These are phyloP conservation scores for Ceratocystis huliohia DNA, from an alignment of 2,329 filamentous ascomycete genomes.

Conservation along the genomic window DNA sequence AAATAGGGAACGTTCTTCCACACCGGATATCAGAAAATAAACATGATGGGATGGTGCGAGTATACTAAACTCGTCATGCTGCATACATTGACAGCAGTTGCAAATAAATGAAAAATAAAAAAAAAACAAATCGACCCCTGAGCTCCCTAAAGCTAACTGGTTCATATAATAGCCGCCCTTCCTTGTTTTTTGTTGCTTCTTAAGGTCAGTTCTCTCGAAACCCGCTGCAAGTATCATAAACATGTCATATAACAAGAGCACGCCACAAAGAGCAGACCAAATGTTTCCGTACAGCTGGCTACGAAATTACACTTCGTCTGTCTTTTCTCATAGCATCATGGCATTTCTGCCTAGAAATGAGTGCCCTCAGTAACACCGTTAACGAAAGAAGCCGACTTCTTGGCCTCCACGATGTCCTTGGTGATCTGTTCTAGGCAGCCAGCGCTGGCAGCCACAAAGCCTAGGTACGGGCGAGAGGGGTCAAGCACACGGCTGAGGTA, in stretches of 20 bases:
- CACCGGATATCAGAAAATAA: neutral
- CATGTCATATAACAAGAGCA: neutral
- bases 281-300: neutral
- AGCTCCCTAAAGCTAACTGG: neutral
- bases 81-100: neutral
- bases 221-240: neutral
- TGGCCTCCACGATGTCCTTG: slow-evolving; percentile 24
- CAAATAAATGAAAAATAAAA: neutral
- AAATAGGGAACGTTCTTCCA: neutral
- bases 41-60: slow-evolving; percentile 1
- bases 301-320: neutral
- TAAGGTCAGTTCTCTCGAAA: neutral
- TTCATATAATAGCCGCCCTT: neutral
- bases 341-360: slow-evolving; percentile 15
- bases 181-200: neutral
- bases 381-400: slow-evolving; percentile 14
- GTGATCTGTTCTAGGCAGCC: slow-evolving; percentile 45
- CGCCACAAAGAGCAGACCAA: neutral
- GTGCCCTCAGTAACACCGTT: slow-evolving; percentile 18
- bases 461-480: slow-evolving; percentile 60
- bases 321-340: neutral
- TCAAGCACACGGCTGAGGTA: slow-evolving; percentile 64
- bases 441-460: slow-evolving; percentile 68
- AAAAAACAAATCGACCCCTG: neutral
- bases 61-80: neutral